Conservation (phyloP, 2,329 filamentous ascomycete genomes). For the Coniochaeta sp. region DNA sequence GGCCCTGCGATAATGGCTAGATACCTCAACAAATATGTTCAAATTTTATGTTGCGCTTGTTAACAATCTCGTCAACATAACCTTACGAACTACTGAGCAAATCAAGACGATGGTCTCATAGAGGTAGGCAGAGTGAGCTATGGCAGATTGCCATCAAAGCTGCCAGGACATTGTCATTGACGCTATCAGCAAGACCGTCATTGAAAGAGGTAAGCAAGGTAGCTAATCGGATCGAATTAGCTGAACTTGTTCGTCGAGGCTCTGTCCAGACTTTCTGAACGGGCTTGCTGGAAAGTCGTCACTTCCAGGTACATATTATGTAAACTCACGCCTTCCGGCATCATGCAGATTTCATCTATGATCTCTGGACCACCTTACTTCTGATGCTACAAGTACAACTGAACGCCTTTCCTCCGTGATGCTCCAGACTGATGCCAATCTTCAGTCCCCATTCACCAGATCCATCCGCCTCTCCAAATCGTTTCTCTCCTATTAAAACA, state of each 20-base stretch:
- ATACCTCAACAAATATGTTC: not conserved
- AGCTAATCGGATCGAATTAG: too few species aligned
- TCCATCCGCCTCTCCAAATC: not conserved
- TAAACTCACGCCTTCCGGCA: not conserved
- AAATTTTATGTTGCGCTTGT: not conserved
- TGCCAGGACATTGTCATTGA: too few species aligned
- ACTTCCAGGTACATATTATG: not conserved
- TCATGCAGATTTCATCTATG: not conserved
- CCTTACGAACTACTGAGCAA: too few species aligned
- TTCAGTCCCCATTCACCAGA: not conserved
- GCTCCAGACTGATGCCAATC: not conserved
- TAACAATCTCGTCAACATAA: too few species aligned
- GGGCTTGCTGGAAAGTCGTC: not conserved
- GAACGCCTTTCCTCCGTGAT: not conserved
- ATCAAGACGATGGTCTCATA: too few species aligned
- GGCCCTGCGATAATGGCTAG: not conserved
- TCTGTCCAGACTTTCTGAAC: not conserved
- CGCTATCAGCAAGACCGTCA: too few species aligned
- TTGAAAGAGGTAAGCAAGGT: too few species aligned
- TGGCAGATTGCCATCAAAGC: too few species aligned
- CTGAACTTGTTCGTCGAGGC: too few species aligned
- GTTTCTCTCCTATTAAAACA: not conserved
- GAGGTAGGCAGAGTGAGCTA: too few species aligned
- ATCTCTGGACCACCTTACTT: slow-evolving; percentile 5
- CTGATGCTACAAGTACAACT: slow-evolving; percentile 3